These are phyloP conservation scores for Botrytis elliptica DNA, from an alignment of 2,329 filamentous ascomycete species.

Conservation along the genomic window DNA sequence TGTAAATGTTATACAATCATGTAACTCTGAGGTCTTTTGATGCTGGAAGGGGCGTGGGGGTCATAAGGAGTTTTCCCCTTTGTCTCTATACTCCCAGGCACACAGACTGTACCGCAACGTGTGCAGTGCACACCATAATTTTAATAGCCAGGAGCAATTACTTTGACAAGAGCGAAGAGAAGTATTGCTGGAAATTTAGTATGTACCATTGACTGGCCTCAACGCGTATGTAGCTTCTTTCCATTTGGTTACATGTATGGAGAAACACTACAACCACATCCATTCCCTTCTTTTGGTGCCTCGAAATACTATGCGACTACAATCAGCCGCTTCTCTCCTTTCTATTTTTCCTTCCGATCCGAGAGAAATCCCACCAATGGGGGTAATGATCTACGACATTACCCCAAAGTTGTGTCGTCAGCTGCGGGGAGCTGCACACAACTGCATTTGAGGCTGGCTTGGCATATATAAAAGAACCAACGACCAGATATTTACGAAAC, in stretches of 20 bases:
- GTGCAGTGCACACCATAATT: not conserved
- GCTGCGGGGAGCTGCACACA: constrained; percentile 11
- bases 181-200: not conserved
- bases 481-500: not conserved
- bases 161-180: too few relatives aligned
- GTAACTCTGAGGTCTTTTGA: not conserved
- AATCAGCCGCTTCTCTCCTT: not conserved
- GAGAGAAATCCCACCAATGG: constrained; percentile 17
- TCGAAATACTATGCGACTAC: not conserved
- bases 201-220: too few relatives aligned
- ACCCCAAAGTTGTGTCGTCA: not conserved
- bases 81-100: not conserved
- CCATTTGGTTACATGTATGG: not conserved
- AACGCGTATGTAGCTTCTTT: not conserved
- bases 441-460: constrained; percentile 6
- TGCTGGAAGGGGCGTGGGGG: not conserved
- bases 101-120: not conserved
- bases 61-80: not conserved
- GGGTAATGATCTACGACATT: not conserved
- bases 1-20: not conserved
- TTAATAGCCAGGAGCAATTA: not conserved
- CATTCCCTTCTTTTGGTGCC: not conserved
- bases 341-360: not conserved
- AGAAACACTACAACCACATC: not conserved
- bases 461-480: constrained; percentile 6